Evolutionary conservation across 495 filamentous ascomycete genomes (phyloP).

Genomic region (Annulohypoxylon bovei): DNA sequence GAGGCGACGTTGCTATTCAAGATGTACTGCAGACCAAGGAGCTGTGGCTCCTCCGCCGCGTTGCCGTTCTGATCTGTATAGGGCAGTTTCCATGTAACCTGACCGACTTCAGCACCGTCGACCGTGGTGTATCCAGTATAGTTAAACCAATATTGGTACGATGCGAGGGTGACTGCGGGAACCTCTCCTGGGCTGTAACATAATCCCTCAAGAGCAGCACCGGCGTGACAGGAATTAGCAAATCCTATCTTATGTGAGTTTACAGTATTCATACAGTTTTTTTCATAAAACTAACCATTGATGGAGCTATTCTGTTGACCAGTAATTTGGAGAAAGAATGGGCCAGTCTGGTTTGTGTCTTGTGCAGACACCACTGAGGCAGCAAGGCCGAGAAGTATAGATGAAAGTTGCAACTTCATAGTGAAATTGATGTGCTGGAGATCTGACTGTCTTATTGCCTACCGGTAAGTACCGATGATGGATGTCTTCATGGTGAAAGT

Average conservation of each 20-base stretch:
- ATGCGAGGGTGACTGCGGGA: slow-evolving; percentile 8
- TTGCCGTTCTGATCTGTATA: slow-evolving; percentile 38
- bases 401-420: slow-evolving; percentile 47
- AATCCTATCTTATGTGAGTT: slow-evolving; percentile 49
- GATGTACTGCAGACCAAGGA: slow-evolving; percentile 53
- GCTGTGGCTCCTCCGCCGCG: slow-evolving; percentile 46
- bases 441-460: neutral
- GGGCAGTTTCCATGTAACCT: slow-evolving; percentile 55
- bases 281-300: slow-evolving; percentile 47
- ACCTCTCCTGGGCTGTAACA: slow-evolving; percentile 51
- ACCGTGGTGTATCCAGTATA: slow-evolving; percentile 49
- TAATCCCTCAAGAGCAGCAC: slow-evolving; percentile 64
- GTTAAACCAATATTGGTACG: slow-evolving; percentile 52
- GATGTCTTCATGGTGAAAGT: neutral
- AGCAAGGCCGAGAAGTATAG: slow-evolving; percentile 41
- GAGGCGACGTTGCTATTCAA: slow-evolving; percentile 63
- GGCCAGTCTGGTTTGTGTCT: slow-evolving; percentile 49
- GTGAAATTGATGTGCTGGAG: slow-evolving; percentile 15
- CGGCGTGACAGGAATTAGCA: slow-evolving; percentile 63
- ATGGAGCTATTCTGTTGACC: slow-evolving; percentile 43
- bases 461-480: neutral
- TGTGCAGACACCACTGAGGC: slow-evolving; percentile 50
- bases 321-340: slow-evolving; percentile 53
- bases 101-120: slow-evolving; percentile 42
- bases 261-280: slow-evolving; percentile 35